A percentile compares a stretch with the other conserved stretches of the same genome.
phyloP scores from a whole-genome alignment of 176 grass and related monocot genomes.

The Cenchrus fungigraminus region DNA sequence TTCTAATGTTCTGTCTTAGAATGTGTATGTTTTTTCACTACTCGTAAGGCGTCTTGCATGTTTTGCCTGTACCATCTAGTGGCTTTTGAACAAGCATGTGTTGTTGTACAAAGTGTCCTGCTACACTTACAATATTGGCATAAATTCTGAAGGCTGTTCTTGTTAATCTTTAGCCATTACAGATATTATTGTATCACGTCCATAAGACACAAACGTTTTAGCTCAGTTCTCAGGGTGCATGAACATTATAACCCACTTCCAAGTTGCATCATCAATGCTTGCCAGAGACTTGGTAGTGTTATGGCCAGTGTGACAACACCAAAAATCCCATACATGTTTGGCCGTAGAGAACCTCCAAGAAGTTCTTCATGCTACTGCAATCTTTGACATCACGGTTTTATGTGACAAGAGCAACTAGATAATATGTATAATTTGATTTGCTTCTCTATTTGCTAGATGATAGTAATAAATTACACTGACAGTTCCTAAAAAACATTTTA shows the following conservation, averaged over 20 bases:
- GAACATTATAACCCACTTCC: neutral
- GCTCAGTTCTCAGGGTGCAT: neutral
- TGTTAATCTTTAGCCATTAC: neutral
- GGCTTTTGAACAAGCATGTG: neutral
- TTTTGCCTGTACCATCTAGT: too few species aligned
- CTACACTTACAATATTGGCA: neutral
- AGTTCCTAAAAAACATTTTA: too few species aligned
- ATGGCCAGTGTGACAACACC: neutral
- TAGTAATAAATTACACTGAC: neutral
- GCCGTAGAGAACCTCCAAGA: neutral
- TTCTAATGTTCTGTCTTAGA: too few species aligned
- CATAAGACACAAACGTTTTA: neutral
- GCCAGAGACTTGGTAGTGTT: neutral
- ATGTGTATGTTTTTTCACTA: too few species aligned
- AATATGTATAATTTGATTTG: neutral
- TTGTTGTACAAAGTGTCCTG: neutral
- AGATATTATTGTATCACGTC: neutral
- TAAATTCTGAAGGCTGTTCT: neutral
- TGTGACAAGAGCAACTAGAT: neutral
- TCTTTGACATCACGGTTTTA: neutral
- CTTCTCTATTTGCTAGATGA: neutral
- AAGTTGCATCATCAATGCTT: neutral
- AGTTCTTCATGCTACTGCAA: neutral
- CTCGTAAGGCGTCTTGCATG: too few species aligned
- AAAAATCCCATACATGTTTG: neutral